Conservation (phyloP, 2,329 filamentous ascomycete genomes). For the Fusarium decemcellulare region DNA sequence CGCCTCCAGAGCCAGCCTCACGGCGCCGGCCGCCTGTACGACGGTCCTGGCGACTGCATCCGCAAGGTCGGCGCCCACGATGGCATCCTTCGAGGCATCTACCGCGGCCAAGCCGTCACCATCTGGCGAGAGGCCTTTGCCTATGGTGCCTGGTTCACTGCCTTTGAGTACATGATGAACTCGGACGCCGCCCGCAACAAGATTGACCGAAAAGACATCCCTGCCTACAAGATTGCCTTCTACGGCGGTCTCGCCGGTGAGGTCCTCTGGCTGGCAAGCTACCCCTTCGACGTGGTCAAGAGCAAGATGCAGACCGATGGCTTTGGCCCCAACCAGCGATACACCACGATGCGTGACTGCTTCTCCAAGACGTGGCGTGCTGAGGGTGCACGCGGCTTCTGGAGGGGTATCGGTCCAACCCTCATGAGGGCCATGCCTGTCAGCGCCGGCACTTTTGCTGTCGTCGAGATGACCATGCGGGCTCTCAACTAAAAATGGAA, state of each 20-base stretch:
- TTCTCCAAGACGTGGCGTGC: slow-evolving; percentile 84
- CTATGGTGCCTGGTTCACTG: slow-evolving; percentile 95
- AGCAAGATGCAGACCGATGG: slow-evolving; percentile 99
- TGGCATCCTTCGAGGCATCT: slow-evolving; percentile 80
- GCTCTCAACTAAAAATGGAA: slow-evolving; percentile 62
- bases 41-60: slow-evolving; percentile 90
- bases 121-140: slow-evolving; percentile 91
- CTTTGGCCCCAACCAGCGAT: slow-evolving; percentile 80
- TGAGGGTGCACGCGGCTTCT: slow-evolving; percentile 89
- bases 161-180: slow-evolving; percentile 98
- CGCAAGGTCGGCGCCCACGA: slow-evolving; percentile 80
- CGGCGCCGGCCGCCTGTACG: slow-evolving; percentile 82
- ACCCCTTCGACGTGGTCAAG: slow-evolving; percentile 98
- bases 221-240: slow-evolving; percentile 87
- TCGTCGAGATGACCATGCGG: slow-evolving; percentile 78
- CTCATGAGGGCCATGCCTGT: slow-evolving; percentile 96
- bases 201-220: slow-evolving; percentile 82
- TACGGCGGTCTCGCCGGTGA: slow-evolving; percentile 97
- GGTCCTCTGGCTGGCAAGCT: slow-evolving; percentile 92
- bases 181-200: slow-evolving; percentile 84
- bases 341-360: slow-evolving; percentile 88
- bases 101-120: slow-evolving; percentile 90
- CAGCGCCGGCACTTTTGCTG: slow-evolving; percentile 96
- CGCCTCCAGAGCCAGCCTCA: slow-evolving; percentile 97
- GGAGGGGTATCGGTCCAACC: slow-evolving; percentile 94